Evolutionary conservation across 371 early-diverging fungal species (phyloP).

Genomic region (Mycotypha africana): DNA sequence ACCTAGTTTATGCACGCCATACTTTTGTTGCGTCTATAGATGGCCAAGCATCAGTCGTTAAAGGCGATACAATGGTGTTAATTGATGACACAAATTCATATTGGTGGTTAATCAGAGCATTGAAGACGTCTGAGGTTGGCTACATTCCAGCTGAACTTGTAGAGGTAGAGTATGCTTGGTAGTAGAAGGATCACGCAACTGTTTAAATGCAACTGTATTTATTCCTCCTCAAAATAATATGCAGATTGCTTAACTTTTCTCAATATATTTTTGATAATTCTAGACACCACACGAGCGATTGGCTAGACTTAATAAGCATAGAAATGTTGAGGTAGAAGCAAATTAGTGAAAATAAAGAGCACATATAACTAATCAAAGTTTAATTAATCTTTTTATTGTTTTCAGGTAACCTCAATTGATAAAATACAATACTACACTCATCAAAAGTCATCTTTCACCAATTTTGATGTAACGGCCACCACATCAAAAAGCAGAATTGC

Average conservation of each 20-base stretch:
- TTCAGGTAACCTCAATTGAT: slow-evolving; percentile 31
- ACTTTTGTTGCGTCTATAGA: slow-evolving; percentile 93
- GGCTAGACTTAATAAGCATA: slow-evolving; percentile 79
- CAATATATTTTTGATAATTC: background rate
- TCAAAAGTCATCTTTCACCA: too few species aligned
- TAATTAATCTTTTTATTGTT: background rate
- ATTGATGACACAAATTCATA: slow-evolving; percentile 93
- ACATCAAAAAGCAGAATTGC: background rate
- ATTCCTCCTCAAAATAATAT: too few species aligned
- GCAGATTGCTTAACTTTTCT: slow-evolving; percentile 4
- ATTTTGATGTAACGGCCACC: too few species aligned
- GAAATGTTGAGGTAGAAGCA: slow-evolving; percentile 66
- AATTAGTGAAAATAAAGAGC: too few species aligned
- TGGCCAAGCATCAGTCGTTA: slow-evolving; percentile 89
- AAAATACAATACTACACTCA: slow-evolving; percentile 22
- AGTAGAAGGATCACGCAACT: background rate
- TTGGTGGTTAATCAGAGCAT: slow-evolving; percentile 94
- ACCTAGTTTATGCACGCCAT: slow-evolving; percentile 84
- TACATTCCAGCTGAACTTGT: slow-evolving; percentile 97
- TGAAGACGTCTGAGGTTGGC: slow-evolving; percentile 85
- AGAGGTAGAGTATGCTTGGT: slow-evolving; percentile 65
- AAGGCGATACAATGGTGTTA: slow-evolving; percentile 83
- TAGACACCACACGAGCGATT: slow-evolving; percentile 85
- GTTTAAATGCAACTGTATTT: too few species aligned
- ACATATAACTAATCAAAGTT: background rate